These are phyloP conservation scores for Larix kaempferi DNA, from an alignment of 75 land plant species.

Conservation along the genomic window DNA sequence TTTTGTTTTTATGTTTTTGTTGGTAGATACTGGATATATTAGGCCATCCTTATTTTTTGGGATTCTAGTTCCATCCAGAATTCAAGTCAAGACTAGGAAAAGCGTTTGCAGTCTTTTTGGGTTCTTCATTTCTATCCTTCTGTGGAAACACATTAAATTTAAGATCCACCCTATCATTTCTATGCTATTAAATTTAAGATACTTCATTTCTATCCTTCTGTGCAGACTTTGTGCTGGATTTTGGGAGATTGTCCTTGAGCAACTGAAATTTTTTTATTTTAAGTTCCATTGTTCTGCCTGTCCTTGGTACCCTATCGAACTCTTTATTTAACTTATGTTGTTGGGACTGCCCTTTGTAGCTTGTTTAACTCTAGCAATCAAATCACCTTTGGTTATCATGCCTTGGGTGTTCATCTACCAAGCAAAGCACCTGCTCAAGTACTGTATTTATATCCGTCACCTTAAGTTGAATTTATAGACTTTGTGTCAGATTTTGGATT, in stretches of 20 bases:
- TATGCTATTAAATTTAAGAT: too few species aligned
- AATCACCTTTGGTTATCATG: too few species aligned
- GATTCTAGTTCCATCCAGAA: conserved; percentile 96
- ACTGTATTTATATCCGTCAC: too few species aligned
- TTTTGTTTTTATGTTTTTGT: neutral
- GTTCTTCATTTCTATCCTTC: conserved; percentile 22
- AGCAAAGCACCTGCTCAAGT: conserved; percentile 14
- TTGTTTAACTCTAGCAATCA: too few species aligned
- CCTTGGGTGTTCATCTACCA: too few species aligned
- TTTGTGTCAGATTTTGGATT: too few species aligned
- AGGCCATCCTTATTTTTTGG: conserved; percentile 77
- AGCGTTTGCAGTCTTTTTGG: conserved; percentile 82
- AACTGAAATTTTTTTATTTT: neutral
- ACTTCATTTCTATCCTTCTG: too few species aligned
- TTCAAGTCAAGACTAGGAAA: conserved; percentile 93
- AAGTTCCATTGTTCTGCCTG: neutral
- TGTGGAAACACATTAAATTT: neutral
- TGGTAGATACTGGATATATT: conserved; percentile 81
- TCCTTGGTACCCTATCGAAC: neutral
- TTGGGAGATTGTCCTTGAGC: neutral
- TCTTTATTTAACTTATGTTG: neutral
- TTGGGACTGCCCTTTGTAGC: too few species aligned
- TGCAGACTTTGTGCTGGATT: neutral
- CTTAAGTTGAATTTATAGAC: too few species aligned
- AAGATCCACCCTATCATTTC: neutral